Evolutionary conservation across 164 flowering plant genomes (phyloP), one percentile per base, ranked within the genome.

Genomic region (Magnolia changhungtana): DNA sequence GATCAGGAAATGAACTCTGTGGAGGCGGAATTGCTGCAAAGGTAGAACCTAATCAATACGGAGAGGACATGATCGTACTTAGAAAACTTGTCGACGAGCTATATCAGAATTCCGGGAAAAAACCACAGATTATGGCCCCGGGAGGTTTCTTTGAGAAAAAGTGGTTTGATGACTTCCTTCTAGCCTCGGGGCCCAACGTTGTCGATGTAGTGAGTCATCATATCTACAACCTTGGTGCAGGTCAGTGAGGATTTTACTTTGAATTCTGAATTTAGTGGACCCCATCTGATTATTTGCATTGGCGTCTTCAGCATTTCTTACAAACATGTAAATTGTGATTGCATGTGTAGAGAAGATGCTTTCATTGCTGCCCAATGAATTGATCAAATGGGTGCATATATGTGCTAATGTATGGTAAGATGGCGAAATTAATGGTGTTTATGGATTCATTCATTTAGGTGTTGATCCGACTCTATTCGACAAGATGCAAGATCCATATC

Each of bases 171-270:
- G 76, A 71, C 3, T 86, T 88, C 31, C 87, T 91, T 21, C 78
- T 81, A 73, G 67, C 19, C 16, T 63, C 89, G 4, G 91, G 89
- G 1, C 85, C 89, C 2, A 74, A 82, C 31, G 86, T 85, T 50
- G 84, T 93, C 19, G 84, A 89, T 71, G 90, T 52, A 0, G 9
- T 90, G 13, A 85, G 91, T 13, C 93, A 91, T 81, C 97, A 93
- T 68, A 83, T 84, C 52, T 92, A 92, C 89, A 89, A 89, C 71
- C 91, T 91, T 63, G 95, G 97, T 67, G 63, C 92, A 82, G 92
- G 94, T 88, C 61, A 49, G 21, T n/a, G 11, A 37, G 8, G 23
- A 27, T 27, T 27, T 27, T 27, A 5, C 45, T 4, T 37, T 37
- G 45, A 37, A 37, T 37, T 37, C 45, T 37, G 45, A 37, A 37